Evolutionary conservation across 1,284 basidiomycete genomes (phyloP).

Genomic region (Mycosarcoma maydis): DNA sequence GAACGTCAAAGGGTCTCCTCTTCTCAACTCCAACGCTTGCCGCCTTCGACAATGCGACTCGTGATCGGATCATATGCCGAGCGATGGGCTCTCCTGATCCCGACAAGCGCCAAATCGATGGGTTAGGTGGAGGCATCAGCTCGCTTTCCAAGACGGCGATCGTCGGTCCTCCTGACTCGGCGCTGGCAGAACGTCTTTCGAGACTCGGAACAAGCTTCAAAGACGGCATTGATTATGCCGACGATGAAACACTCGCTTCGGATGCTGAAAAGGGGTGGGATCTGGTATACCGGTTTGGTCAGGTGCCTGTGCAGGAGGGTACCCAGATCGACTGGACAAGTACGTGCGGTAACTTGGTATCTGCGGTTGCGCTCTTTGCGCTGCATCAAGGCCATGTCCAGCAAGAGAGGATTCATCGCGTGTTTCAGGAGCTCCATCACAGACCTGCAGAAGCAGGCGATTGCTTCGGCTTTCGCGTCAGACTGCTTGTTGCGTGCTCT

Average conservation of each 20-base stretch:
- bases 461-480: slow-evolving; percentile 27
- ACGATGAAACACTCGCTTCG: slow-evolving; percentile 28
- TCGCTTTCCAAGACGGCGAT: slow-evolving; percentile 83
- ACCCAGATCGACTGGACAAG: slow-evolving; percentile 58
- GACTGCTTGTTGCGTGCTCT: slow-evolving; percentile 49
- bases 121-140: slow-evolving; percentile 77
- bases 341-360: slow-evolving; percentile 64
- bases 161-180: slow-evolving; percentile 67
- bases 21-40: slow-evolving; percentile 71
- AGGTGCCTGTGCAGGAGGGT: slow-evolving; percentile 56
- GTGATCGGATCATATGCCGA: slow-evolving; percentile 73
- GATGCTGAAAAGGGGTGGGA: slow-evolving; percentile 48
- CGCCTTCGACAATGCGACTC: slow-evolving; percentile 60
- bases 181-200: slow-evolving; percentile 2
- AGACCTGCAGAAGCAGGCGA: slow-evolving; percentile 4
- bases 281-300: slow-evolving; percentile 63
- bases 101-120: slow-evolving; percentile 80
- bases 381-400: slow-evolving; percentile 33
- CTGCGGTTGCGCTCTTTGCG: slow-evolving; percentile 58
- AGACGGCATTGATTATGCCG: slow-evolving; percentile 48
- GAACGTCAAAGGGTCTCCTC: slow-evolving; percentile 82
- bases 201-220: neutral
- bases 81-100: slow-evolving; percentile 81
- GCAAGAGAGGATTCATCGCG: slow-evolving; percentile 17
- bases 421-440: slow-evolving; percentile 1